Evolutionary conservation across 139 green algal species (phyloP).

Genomic region (Penium margaritaceum): DNA sequence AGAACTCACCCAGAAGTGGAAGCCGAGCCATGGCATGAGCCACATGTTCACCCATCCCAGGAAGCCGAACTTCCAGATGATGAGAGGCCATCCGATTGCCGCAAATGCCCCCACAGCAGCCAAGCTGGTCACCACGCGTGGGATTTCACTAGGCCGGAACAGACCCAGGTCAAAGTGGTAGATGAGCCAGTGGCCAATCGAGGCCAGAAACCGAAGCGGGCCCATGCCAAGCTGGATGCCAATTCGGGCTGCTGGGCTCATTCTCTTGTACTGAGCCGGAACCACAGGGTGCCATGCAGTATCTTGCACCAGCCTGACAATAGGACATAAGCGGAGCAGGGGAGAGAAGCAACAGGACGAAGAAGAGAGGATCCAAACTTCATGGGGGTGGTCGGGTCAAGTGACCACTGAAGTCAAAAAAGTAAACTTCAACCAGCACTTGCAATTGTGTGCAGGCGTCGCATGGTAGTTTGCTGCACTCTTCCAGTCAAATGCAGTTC

Average conservation of each 20-base stretch:
- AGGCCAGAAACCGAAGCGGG: conserved; percentile 30
- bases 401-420: too few relatives aligned
- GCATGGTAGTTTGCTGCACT: too few relatives aligned
- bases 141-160: conserved; percentile 17
- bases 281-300: conserved; percentile 41
- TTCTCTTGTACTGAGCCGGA: conserved; percentile 32
- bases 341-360: too few relatives aligned
- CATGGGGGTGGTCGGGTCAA: too few relatives aligned
- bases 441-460: too few relatives aligned
- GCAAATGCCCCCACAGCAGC: conserved; percentile 50
- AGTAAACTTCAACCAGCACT: too few relatives aligned
- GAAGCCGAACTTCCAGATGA: conserved; percentile 66
- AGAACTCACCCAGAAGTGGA: conserved; percentile 93
- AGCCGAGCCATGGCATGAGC: conserved; percentile 94
- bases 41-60: conserved; percentile 83
- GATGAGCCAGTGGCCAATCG: conserved; percentile 35
- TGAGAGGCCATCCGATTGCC: conserved; percentile 54
- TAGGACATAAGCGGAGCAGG: not conserved
- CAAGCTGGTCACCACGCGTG: conserved; percentile 62
- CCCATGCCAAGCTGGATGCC: conserved; percentile 30
- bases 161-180: conserved; percentile 39
- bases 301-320: conserved; percentile 22
- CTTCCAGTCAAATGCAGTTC: too few relatives aligned
- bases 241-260: not conserved
- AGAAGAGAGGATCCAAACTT: too few relatives aligned